phyloP scores from a whole-genome alignment of 2,329 filamentous ascomycete species.

The Penicillium sp. region DNA sequence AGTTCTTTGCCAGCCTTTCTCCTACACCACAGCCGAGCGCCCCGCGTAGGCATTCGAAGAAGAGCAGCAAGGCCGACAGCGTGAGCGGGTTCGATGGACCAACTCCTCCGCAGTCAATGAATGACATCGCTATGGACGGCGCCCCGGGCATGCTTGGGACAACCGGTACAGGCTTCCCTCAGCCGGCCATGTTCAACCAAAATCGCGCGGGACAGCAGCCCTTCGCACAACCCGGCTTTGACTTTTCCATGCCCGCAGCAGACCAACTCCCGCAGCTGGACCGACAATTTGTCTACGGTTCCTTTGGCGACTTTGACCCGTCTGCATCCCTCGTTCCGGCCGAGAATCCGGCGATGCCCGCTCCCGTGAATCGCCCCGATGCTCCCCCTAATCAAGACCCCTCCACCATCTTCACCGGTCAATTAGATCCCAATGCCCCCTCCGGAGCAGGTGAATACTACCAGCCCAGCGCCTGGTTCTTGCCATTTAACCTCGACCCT shows the following conservation, averaged over 20 bases:
- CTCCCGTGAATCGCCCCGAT: conserved; percentile 19
- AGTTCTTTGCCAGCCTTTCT: conserved; percentile 77
- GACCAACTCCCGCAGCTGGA: conserved; percentile 59
- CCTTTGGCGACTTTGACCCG: conserved; percentile 53
- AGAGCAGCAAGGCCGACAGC: conserved; percentile 24
- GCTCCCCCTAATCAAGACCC: too few species aligned
- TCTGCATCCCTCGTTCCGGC: conserved; percentile 28
- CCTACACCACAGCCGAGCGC: conserved; percentile 46
- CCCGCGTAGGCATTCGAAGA: conserved; percentile 37
- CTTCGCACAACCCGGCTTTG: conserved; percentile 29
- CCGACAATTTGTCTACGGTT: conserved; percentile 65
- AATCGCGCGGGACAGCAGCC: too few species aligned
- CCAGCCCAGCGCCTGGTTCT: conserved; percentile 67
- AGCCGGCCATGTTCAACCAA: conserved; percentile 29
- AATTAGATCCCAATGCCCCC: conserved; percentile 29
- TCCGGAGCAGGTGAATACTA: conserved; percentile 33
- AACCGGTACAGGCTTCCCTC: conserved; percentile 35
- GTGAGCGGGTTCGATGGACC: conserved; percentile 20
- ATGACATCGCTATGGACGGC: conserved; percentile 25
- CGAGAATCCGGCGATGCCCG: too few species aligned
- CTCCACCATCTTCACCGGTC: conserved; percentile 33
- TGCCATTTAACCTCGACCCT: conserved; percentile 85
- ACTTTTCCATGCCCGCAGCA: conserved; percentile 31
- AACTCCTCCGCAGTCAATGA: conserved; percentile 23
- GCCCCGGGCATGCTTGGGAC: conserved; percentile 24